These are phyloP conservation scores for Epichloe baconii DNA, from an alignment of 2,329 filamentous ascomycete genomes.

Conservation along the genomic window DNA sequence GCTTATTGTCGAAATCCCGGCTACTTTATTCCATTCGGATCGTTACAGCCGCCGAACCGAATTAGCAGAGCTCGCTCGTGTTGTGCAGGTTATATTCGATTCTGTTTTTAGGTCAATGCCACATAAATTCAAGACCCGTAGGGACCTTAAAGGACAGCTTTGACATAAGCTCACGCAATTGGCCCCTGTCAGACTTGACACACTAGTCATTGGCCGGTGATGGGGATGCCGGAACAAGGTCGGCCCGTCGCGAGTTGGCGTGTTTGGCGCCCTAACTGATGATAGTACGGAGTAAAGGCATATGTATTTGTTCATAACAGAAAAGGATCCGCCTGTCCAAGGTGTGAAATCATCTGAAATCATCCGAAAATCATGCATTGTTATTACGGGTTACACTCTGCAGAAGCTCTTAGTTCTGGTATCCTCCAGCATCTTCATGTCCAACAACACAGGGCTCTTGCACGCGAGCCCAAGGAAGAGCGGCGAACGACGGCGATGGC, in stretches of 20 bases:
- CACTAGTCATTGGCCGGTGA: not conserved
- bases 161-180: constrained; percentile 1
- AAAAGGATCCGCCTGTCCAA: no score
- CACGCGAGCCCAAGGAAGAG: no score
- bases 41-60: not conserved
- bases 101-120: not conserved
- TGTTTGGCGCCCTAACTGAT: not conserved
- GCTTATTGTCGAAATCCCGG: not conserved
- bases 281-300: no score
- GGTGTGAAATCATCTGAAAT: no score
- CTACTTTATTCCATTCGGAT: not conserved
- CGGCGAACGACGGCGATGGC: no score
- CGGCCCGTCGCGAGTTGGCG: not conserved
- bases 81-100: no score
- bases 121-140: not conserved
- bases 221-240: not conserved
- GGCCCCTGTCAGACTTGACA: not conserved
- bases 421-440: not conserved
- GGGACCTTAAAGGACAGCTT: constrained; percentile 4
- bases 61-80: not conserved
- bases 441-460: not conserved
- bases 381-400: no score
- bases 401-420: no score
- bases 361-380: no score
- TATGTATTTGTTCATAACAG: no score